Evolutionary conservation across 192 early-diverging fungal species (phyloP).

Genomic region (Entophlyctis luteolus): DNA sequence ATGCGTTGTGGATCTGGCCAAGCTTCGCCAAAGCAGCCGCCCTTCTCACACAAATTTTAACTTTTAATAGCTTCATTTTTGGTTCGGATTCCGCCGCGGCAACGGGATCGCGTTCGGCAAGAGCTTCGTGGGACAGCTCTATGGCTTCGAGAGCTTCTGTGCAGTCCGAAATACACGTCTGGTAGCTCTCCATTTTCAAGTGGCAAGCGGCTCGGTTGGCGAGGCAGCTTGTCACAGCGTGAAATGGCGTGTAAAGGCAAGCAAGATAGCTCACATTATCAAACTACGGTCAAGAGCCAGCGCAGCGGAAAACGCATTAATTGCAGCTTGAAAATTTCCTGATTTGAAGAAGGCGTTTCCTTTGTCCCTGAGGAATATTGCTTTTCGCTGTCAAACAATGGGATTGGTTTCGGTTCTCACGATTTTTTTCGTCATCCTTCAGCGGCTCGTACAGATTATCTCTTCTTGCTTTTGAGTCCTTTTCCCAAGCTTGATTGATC

Average conservation of each 20-base stretch:
- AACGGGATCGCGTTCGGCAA: slow-evolving; percentile 11
- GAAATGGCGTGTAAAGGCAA: background rate
- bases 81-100: slow-evolving; percentile 44
- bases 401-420: background rate
- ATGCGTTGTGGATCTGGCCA: slow-evolving; percentile 54
- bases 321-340: slow-evolving; percentile 59
- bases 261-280: slow-evolving; percentile 40
- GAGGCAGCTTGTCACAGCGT: slow-evolving; percentile 32
- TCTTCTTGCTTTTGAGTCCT: slow-evolving; percentile 1
- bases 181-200: slow-evolving; percentile 52
- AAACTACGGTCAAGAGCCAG: slow-evolving; percentile 62
- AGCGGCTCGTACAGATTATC: slow-evolving; percentile 7
- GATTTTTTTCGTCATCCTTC: slow-evolving; percentile 24
- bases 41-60: slow-evolving; percentile 64
- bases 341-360: slow-evolving; percentile 68
- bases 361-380: slow-evolving; percentile 55
- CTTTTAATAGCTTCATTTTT: slow-evolving; percentile 30
- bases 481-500: slow-evolving; percentile 33
- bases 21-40: slow-evolving; percentile 62
- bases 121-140: slow-evolving; percentile 24
- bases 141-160: slow-evolving; percentile 53
- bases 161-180: slow-evolving; percentile 63
- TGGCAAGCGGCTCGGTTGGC: slow-evolving; percentile 68
- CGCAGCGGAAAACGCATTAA: slow-evolving; percentile 67
- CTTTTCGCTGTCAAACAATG: background rate